Evolutionary conservation across 2,329 filamentous ascomycete species (phyloP), one percentile per base, ranked within the genome.

Genomic region (Lecanicillium sp.): DNA sequence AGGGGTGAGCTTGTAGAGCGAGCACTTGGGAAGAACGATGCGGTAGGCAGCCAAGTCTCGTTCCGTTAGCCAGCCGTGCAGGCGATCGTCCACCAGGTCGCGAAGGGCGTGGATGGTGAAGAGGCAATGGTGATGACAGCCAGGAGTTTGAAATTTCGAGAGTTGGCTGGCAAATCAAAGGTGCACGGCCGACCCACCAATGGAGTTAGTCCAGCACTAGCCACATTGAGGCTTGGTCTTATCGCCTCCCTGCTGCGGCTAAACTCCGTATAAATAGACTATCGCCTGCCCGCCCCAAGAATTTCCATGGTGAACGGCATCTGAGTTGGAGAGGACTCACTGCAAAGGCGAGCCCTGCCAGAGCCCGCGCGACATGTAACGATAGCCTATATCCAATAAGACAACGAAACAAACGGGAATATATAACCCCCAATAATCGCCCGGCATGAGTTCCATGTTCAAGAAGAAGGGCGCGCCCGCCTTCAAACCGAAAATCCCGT

Each of bases 401-500:
- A 23, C 24, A 26, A 21, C 9, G 6, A 19, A 9, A 30, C 2
- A 35, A 6, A 11, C 45, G 23, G 36, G 35, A 44, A 19, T 19
- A 15, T 21, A 40, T 6, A 23, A 17, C 36, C n/a, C 35, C n/a
- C 35, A 27, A 45, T 14, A 39, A 9, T 23, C 35, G 5, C 21
- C 12, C 68, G 73, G 67, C 56, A 84, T 86, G 72, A 81, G 77
- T 67, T 77, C 74, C 51, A 84, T 84, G 68, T 75, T 84, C 65
- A 86, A 86, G 68, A 86, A 87, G 67, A 71, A 74, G 56, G 74
- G 71, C 59, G 73, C 74, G 56, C 68, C 74, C 50, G 73, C 73
- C 68, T 87, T 89, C 69, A 86, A 86, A 62, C 84, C 84, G 37
- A 88, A 86, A 68, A 78, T 78, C 54, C 79, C 78, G 26, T 63